A percentile compares a stretch with the other conserved stretches of the same genome.
These are phyloP conservation scores for Claviceps spartinae DNA, from an alignment of 2,329 filamentous ascomycete genomes.

Conservation along the genomic window DNA sequence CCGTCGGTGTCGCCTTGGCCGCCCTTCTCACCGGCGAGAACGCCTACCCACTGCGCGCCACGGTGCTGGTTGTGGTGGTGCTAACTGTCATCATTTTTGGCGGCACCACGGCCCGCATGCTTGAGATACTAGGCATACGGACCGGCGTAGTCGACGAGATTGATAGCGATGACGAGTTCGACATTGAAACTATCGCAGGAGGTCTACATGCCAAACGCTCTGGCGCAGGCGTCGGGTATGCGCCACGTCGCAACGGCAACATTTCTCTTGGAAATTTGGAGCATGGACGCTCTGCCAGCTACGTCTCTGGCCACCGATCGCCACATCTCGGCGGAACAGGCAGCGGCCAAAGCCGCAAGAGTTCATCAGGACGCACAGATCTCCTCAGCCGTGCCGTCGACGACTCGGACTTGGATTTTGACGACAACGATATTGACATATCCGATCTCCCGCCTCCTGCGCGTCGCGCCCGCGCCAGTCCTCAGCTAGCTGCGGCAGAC, in stretches of 20 bases:
- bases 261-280: slow-evolving; percentile 43
- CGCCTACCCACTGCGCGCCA: slow-evolving; percentile 72
- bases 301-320: slow-evolving; percentile 40
- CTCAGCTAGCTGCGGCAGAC: slow-evolving; percentile 8
- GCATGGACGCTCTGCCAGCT: slow-evolving; percentile 26
- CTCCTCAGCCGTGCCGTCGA: slow-evolving; percentile 37
- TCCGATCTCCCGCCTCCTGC: slow-evolving; percentile 54
- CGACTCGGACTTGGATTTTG: slow-evolving; percentile 40
- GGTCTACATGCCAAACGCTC: slow-evolving; percentile 72
- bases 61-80: slow-evolving; percentile 93
- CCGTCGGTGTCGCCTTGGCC: slow-evolving; percentile 87
- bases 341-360: slow-evolving; percentile 37
- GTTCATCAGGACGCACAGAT: slow-evolving; percentile 33
- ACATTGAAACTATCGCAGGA: slow-evolving; percentile 66
- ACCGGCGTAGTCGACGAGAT: slow-evolving; percentile 95
- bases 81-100: slow-evolving; percentile 98
- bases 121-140: slow-evolving; percentile 91
- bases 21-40: slow-evolving; percentile 77
- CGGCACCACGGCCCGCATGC: slow-evolving; percentile 91
- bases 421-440: slow-evolving; percentile 45
- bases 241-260: slow-evolving; percentile 51
- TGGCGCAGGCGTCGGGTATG: slow-evolving; percentile 64
- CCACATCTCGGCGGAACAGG: slow-evolving; percentile 24
- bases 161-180: slow-evolving; percentile 96
- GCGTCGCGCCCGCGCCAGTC: slow-evolving; percentile 19